Conservation (phyloP, 164 flowering plant genomes). For the Nelumbo lutea region DNA sequence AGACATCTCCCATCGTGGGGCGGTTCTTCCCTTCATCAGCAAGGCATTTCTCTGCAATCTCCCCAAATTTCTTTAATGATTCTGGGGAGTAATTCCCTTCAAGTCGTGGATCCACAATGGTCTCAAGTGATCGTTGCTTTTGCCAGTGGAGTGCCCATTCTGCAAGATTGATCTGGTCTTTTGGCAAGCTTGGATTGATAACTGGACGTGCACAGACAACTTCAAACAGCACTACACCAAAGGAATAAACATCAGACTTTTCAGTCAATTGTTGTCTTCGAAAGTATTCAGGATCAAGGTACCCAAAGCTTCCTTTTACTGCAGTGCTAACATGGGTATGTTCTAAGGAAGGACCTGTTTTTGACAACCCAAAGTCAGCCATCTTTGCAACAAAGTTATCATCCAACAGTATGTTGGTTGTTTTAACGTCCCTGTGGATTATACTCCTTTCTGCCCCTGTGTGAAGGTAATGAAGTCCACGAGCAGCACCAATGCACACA, state of each 20-base stretch:
- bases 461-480: slow-evolving; percentile 80
- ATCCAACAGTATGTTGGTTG: slow-evolving; percentile 64
- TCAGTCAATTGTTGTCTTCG: slow-evolving; percentile 62
- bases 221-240: slow-evolving; percentile 70
- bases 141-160: slow-evolving; percentile 77
- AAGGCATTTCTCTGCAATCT: slow-evolving; percentile 64
- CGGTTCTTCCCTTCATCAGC: slow-evolving; percentile 60
- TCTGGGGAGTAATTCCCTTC: slow-evolving; percentile 37
- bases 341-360: slow-evolving; percentile 58
- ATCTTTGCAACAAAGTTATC: slow-evolving; percentile 62
- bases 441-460: slow-evolving; percentile 63
- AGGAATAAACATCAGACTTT: slow-evolving; percentile 73
- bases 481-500: slow-evolving; percentile 62
- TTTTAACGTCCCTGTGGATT: slow-evolving; percentile 73
- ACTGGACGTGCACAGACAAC: slow-evolving; percentile 69
- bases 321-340: slow-evolving; percentile 77
- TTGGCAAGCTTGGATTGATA: slow-evolving; percentile 61
- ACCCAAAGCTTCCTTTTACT: slow-evolving; percentile 77
- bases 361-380: slow-evolving; percentile 73
- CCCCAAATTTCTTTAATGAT: slow-evolving; percentile 52
- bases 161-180: slow-evolving; percentile 64
- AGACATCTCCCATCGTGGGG: slow-evolving; percentile 68
- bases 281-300: slow-evolving; percentile 74
- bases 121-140: slow-evolving; percentile 38
- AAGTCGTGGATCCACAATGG: slow-evolving; percentile 49